Base-by-base conservation (phyloP, 257 asterid genomes). In the Ligustrum vulgare region DNA sequence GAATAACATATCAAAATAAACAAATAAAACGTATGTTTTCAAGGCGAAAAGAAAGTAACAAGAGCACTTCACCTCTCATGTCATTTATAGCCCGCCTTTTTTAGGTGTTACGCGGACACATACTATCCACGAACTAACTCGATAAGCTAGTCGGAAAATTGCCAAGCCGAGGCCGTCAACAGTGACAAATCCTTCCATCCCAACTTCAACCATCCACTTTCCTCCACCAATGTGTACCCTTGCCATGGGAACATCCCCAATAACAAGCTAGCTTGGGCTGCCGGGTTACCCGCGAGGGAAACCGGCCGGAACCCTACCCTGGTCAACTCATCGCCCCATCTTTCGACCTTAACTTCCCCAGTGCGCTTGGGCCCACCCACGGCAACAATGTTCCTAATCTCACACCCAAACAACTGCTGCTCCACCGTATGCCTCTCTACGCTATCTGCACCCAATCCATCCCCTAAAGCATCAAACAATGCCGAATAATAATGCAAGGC, bases 151-250 rank as follows among this genome's bases (percentile, higher is more conserved):
- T 90, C 96, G 22, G 76, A 81, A 37, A 97, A 91, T 62, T 85
- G 89, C 98, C 98, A 94, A 5, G 98, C 97, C 3, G 98, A 92
- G 7, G 98, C 98, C 0, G 97, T 92, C 69, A 94, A 87, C 88
- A 94, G 75, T 0, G 96, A 87, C 86, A 92, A 82, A 79, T 92
- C 97, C 70, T 94, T 85, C 89, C 89, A 85, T 2, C 89, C 89
- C 77, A 85, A 78, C 25, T 82, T 85, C 77, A 85, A 67, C 71
- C 89, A 80, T 13, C 87, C 89, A 34, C 70, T 78, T 20, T 85
- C 89, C 68, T 85, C 89, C 56, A 85, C 87, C 83, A 85, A 70
- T 2, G 86, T 85, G 20, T 85, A 85, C 23, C 89, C 89, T 43
- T 80, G 93, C 90, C 93, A 90, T 0, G 98, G 98, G 41, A 89